Evolutionary conservation across 2,329 filamentous ascomycete species (phyloP).

Genomic region (Paraphaeosphaeria minitans): DNA sequence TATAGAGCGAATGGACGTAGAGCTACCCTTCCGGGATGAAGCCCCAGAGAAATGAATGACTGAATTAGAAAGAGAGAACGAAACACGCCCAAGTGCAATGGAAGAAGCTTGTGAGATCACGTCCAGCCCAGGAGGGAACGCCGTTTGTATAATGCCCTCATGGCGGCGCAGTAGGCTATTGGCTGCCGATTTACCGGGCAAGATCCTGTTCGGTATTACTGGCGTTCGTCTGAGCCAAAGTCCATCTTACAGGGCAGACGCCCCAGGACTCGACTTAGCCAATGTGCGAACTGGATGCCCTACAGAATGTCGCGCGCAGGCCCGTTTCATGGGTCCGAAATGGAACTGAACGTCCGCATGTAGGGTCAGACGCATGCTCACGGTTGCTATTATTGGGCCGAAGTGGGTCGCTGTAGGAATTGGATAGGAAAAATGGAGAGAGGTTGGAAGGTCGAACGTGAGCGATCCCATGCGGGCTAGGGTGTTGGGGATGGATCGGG

Average conservation of each 20-base stretch:
- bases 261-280: not conserved
- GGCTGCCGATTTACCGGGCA: slow-evolving; percentile 8
- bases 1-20: slow-evolving; percentile 8
- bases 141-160: slow-evolving; percentile 10
- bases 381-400: slow-evolving; percentile 3
- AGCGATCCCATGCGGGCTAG: not conserved
- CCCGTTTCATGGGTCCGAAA: slow-evolving; percentile 11
- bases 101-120: slow-evolving; percentile 7
- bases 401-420: slow-evolving; percentile 3
- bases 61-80: slow-evolving; percentile 9
- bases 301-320: not conserved
- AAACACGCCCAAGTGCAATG: slow-evolving; percentile 11
- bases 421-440: not conserved
- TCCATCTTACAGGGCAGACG: slow-evolving; percentile 8
- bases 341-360: slow-evolving; percentile 6
- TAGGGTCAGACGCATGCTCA: not conserved
- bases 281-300: slow-evolving; percentile 10
- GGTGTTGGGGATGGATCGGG: not conserved
- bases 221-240: slow-evolving; percentile 1
- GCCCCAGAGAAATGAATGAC: slow-evolving; percentile 5
- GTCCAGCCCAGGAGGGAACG: not conserved
- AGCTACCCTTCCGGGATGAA: slow-evolving; percentile 8
- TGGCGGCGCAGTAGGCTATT: slow-evolving; percentile 10
- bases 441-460: slow-evolving; percentile 5
- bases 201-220: slow-evolving; percentile 9